Evolutionary conservation across 768 basidiomycete genomes (phyloP).

Genomic region (Boletus fagicola): DNA sequence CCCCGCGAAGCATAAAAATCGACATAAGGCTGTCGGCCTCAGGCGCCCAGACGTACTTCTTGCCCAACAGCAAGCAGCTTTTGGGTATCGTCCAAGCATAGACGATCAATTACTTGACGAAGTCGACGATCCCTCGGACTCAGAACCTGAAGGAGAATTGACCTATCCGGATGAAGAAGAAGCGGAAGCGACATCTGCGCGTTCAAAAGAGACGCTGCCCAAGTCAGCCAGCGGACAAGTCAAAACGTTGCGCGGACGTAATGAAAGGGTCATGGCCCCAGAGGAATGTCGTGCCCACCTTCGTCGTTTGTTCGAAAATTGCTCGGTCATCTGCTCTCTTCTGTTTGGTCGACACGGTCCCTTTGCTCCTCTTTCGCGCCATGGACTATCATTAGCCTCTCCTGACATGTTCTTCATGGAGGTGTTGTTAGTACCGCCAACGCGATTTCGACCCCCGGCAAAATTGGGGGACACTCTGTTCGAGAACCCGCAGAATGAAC

Average conservation of each 20-base stretch:
- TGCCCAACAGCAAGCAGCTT: conserved; percentile 36
- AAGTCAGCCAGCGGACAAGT: conserved; percentile 73
- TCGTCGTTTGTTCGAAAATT: conserved; percentile 82
- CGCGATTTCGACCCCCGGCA: conserved; percentile 92
- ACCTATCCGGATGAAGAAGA: conserved; percentile 54
- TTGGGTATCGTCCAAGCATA: conserved; percentile 26
- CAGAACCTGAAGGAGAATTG: conserved; percentile 46
- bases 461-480: conserved; percentile 90
- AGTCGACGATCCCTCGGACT: conserved; percentile 50
- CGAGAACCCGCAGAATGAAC: conserved; percentile 94
- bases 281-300: conserved; percentile 95
- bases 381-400: conserved; percentile 64
- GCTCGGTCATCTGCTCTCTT: conserved; percentile 76
- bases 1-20: conserved; percentile 69
- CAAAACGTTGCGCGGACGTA: conserved; percentile 75
- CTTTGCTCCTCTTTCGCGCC: conserved; percentile 58
- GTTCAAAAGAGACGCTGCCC: conserved; percentile 44
- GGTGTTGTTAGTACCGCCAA: conserved; percentile 87
- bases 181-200: conserved; percentile 35
- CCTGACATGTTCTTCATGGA: conserved; percentile 99
- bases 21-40: conserved; percentile 49
- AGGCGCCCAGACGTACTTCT: conserved; percentile 78
- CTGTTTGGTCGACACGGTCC: conserved; percentile 93
- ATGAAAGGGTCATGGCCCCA: conserved; percentile 87
- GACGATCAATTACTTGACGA: conserved; percentile 36